Base-by-base conservation (phyloP, 2,329 filamentous ascomycete species). In the Calonectria multiphialidica region DNA sequence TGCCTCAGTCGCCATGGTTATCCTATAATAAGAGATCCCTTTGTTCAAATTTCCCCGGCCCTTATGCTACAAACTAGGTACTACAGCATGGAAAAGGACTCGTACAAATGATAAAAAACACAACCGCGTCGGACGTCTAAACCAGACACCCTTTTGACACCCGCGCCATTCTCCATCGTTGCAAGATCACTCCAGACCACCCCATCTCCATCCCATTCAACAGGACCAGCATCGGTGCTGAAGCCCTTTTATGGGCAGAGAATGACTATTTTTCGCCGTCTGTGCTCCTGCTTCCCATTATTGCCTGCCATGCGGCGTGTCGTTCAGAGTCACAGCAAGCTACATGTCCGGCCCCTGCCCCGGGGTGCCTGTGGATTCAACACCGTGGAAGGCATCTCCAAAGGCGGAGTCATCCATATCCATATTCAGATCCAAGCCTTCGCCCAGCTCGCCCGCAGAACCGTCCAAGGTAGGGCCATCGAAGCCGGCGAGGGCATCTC, bases 391-490 rank as follows among this genome's bases (percentile, higher is more conserved):
- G 0, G 94, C 94, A 77, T 97, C 94, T 3, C 94, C 94, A 84
- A 97, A 97, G 1, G 94, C 94, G 42, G 93, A 95, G 79, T 95
- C 93, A 57, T 95, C 93, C 86, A 95, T 89, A 74, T 93, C 93
- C 85, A 92, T 89, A 77, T 89, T 88, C 64, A 92, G 82, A 80
- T 90, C 88, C n/a, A 90, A 82, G 10, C 89, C 90, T 49, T 90
- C 89, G 25, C 86, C 89, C 5, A 90, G 82, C 35, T 87, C 88
- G 5, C 85, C 87, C 2, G 82, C 84, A 1, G 79, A 81, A 5
- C 80, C 82, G 47, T 87, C 87, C 35, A 87, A 82, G 63, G 90
- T 87, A 16, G 90, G 89, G 18, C 89, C 89, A 49, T 90, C 91
- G 79, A 93, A 95, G 45, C 90, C 90, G 2, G 91, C 91, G 42